phyloP scores from a whole-genome alignment of 371 early-diverging fungal genomes.

The Apophysomyces trapeziformis region DNA sequence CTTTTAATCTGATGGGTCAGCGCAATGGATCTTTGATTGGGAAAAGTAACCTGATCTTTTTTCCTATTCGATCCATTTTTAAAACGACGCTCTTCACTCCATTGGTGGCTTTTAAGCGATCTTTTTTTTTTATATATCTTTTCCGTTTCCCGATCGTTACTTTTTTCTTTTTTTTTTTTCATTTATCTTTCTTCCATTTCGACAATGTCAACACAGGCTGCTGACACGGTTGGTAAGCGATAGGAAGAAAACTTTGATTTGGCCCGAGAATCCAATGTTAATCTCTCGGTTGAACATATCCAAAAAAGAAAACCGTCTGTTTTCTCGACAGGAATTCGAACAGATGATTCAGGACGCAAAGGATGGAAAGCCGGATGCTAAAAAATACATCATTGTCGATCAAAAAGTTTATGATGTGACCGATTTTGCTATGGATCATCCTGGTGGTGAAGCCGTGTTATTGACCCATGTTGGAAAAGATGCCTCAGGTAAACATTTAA shows the following conservation, averaged over 20 bases:
- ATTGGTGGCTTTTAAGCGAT: background rate
- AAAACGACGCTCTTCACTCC: no score
- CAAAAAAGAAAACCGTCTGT: constrained; percentile 7
- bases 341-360: constrained; percentile 38
- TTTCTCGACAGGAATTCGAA: constrained; percentile 43
- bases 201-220: constrained; percentile 9
- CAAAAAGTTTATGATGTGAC: constrained; percentile 88
- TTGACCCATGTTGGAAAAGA: constrained; percentile 83
- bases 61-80: background rate
- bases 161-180: background rate
- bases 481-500: constrained; percentile 65
- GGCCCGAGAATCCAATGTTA: no score
- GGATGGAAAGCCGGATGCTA: constrained; percentile 56
- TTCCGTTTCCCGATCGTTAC: background rate
- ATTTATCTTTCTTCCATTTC: background rate
- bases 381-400: constrained; percentile 75
- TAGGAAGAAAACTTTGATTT: background rate
- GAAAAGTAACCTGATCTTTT: no score
- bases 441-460: constrained; percentile 78
- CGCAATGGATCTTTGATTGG: no score
- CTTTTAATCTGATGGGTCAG: no score
- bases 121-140: constrained; percentile 3
- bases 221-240: constrained; percentile 7
- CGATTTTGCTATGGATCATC: constrained; percentile 83
- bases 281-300: background rate